Base-by-base conservation (phyloP, 768 basidiomycete genomes). In the Clitopilus hobsonii region DNA sequence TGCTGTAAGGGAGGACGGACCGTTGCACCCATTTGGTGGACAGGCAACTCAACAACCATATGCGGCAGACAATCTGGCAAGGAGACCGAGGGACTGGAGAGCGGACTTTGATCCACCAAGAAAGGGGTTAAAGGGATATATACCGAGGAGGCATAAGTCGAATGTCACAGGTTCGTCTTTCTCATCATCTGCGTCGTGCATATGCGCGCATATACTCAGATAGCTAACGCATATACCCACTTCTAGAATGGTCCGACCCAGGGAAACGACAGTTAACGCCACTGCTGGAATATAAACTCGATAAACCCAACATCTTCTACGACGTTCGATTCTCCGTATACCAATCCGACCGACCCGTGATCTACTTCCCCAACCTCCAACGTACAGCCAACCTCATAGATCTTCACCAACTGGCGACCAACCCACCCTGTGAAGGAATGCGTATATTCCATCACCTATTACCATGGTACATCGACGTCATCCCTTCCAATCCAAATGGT, bases 391-490 rank as follows among this genome's bases (percentile, higher is more conserved):
- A 78, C 56, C 57, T 64, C 4, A 74, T 73, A 50, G 84, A 88
- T 61, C 75, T 85, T 58, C 71, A 74, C 11, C 82, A 81, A 41
- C 73, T 81, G 51, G 80, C 78, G 22, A 80, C 80, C 13, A 70
- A 72, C 36, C 84, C 84, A 1, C 74, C 82, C 1, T 68, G 78
- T 0, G 61, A 68, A 5, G 67, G 67, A 54, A 77, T 88, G 71
- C 81, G 83, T 11, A 61, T 88, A 50, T 82, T 75, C 61, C 83
- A 85, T 65, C 67, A 77, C 0, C 69, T 72, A 29, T 68, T 85
- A 0, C 86, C 87, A 0, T 89, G 87, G 87, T 85, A 80, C 67
- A 77, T 89, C 64, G 86, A 88, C 58, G 71, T 86, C 16, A 61
- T 63, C 22, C 67, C 76, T 36, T 65, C 65, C 6, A 72, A 77